Conservation (phyloP, 352 stramenopile genomes). For the Thalassiosira pacifica region DNA sequence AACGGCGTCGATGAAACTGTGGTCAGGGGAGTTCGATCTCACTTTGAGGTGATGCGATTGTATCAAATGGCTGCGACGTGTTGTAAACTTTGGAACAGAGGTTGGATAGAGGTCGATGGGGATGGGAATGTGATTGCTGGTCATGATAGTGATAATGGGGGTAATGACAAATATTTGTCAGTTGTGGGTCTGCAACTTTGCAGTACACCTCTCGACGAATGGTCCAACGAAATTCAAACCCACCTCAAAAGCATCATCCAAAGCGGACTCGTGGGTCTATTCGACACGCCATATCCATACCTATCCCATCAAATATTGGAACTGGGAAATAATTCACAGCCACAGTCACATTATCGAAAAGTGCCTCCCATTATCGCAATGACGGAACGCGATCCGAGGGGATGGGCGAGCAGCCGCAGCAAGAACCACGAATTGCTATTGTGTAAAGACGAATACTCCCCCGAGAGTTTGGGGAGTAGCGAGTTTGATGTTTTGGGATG, state of each 20-base stretch:
- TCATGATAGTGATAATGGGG: not conserved
- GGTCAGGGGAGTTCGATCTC: conserved; percentile 48
- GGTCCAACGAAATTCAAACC: conserved; percentile 33
- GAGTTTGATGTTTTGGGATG: conserved; percentile 67
- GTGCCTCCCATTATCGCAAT: conserved; percentile 46
- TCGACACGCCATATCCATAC: conserved; percentile 65
- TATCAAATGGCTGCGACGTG: conserved; percentile 55
- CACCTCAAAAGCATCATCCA: conserved; percentile 41
- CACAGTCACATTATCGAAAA: too few relatives aligned
- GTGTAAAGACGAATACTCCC: conserved; percentile 55
- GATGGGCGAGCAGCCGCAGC: conserved; percentile 53
- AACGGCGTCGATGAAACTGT: conserved; percentile 29
- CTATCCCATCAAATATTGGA: conserved; percentile 52
- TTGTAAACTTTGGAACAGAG: conserved; percentile 36
- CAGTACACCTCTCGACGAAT: conserved; percentile 42
- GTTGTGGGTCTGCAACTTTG: conserved; percentile 27
- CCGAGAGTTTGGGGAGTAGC: conserved; percentile 33
- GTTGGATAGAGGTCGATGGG: conserved; percentile 19
- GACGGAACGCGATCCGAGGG: conserved; percentile 52
- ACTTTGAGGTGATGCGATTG: conserved; percentile 57
- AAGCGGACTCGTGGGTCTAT: conserved; percentile 56
- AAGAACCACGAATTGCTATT: conserved; percentile 58
- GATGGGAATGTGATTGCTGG: not conserved
- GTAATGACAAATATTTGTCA: not conserved
- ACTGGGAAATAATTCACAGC: conserved; percentile 14